Base-by-base conservation (phyloP, 441 rosid species). In the Erodium chrysanthum region DNA sequence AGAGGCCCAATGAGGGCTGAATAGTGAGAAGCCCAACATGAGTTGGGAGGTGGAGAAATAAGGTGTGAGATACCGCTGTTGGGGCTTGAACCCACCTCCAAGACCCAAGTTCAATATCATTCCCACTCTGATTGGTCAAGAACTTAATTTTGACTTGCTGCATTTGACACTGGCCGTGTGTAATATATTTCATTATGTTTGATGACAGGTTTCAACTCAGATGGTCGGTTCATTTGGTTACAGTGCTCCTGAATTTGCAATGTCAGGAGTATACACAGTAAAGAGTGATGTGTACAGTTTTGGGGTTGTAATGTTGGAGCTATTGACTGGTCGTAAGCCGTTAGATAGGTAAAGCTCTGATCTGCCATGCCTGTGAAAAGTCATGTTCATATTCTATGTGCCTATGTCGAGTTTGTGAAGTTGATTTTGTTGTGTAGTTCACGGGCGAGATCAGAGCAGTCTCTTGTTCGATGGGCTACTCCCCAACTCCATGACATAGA, bases 281-380 rank as follows among this genome's bases (percentile, higher is more conserved):
- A 84, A 82, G 71, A 92, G 98, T 80, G 99, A 95, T 76, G 92
- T 92, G 52, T 95, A 79, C 73, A 92, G 98, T 80, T 95, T 92
- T 76, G 99, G 98, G 8, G 98, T 90, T 33, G 97, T 92, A 66
- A 92, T 95, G 99, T 69, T 95, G 65, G 99, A 95, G 78, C 91
- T 95, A 74, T 79, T 95, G 78, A 95, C 98, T 1, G 99, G 97
- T 67, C 82, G 97, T 61, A 86, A 84, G 76, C 85, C 96, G 61
- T 50, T 84, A 67, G 99, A 95, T 79, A 87, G 84, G 98, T 95
- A 79, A 76, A 37, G 7, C 42, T 37, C 3, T 37, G 7, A 8
- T 37, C 3, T 37, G 42, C 10, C 42, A 37, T 37, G 42, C 10
- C 42, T 37, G 40, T 35, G 42, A 37, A 37, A 37, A 5, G 42